Base-by-base conservation (phyloP, 108 stramenopile species). In the Licmophora abbreviata region DNA sequence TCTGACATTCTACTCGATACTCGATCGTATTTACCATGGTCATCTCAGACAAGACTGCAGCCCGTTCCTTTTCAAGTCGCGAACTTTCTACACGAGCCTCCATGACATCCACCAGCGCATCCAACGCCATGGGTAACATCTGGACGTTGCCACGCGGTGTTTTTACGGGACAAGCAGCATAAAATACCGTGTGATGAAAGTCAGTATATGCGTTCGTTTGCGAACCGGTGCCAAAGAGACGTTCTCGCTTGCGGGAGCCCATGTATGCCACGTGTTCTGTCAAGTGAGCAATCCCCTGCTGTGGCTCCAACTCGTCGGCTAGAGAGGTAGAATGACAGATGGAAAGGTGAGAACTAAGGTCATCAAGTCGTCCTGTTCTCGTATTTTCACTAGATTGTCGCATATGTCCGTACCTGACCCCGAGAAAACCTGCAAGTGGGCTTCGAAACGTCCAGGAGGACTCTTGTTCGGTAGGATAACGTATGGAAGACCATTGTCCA, bases 241-340 rank as follows among this genome's bases (percentile, higher is more conserved):
- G 80, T 73, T 95, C 94, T 8, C 96, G 69, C 59, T 96, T 96
- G 8, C 92, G 76, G 40, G 85, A 88, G 40, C 97, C 97, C 97
- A 98, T 98, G 82, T 98, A 96, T 15, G 95, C 93, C 0, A 98
- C 94, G 62, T 98, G 97, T 72, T 98, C 97, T 30, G 95, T 93
- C 23, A 98, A 74, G 60, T 98, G 97, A 8, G 95, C 95, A 69
- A 98, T 96, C 24, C 97, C 97, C 61, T 95, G 95, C 66, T 96
- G 95, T 15, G 77, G 63, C 38, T 95, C 86, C 24, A 93, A 62
- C 75, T 97, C 94, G 57, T 94, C 89, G 45, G 92, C 79, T 81
- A 33, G 61, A 44, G 14, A 57, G 45, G n/a, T 51, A 58, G 36
- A 59, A 50, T n/a, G n/a, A n/a, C n/a, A n/a, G n/a, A n/a, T n/a